phyloP scores from a whole-genome alignment of 768 basidiomycete genomes.

The Obba rivulosa region DNA sequence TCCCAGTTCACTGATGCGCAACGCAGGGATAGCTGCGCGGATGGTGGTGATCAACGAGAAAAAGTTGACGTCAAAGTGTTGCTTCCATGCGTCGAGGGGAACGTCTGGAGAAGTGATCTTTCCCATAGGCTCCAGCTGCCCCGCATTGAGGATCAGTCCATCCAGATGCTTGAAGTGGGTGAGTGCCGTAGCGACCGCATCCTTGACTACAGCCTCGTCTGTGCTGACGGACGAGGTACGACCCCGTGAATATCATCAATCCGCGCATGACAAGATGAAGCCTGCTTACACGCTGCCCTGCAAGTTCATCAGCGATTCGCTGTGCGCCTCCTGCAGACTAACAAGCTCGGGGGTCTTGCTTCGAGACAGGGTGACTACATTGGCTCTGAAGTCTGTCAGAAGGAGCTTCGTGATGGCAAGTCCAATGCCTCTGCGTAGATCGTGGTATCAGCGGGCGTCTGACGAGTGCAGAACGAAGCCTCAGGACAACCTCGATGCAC shows the following conservation, averaged over 20 bases:
- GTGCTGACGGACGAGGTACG: conserved; percentile 36
- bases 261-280: neutral
- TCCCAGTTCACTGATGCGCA: conserved; percentile 52
- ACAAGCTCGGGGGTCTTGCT: conserved; percentile 60
- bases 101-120: conserved; percentile 45
- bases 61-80: conserved; percentile 81
- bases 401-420: conserved; percentile 71
- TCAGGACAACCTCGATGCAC: conserved; percentile 65
- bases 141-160: conserved; percentile 83
- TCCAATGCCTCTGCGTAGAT: conserved; percentile 55
- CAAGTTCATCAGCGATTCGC: conserved; percentile 42
- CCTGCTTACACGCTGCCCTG: conserved; percentile 81
- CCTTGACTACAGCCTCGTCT: conserved; percentile 46
- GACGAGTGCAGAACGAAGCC: conserved; percentile 1
- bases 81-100: conserved; percentile 58
- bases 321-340: conserved; percentile 37
- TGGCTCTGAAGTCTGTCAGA: conserved; percentile 53
- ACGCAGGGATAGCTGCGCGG: conserved; percentile 58
- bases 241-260: neutral
- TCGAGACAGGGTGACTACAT: conserved; percentile 75
- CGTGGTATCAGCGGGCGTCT: conserved; percentile 9
- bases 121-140: conserved; percentile 63
- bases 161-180: conserved; percentile 63
- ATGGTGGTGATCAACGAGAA: conserved; percentile 76
- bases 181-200: conserved; percentile 49